Evolutionary conservation across 2,329 filamentous ascomycete genomes (phyloP).

Genomic region (Aspergillus sp.): DNA sequence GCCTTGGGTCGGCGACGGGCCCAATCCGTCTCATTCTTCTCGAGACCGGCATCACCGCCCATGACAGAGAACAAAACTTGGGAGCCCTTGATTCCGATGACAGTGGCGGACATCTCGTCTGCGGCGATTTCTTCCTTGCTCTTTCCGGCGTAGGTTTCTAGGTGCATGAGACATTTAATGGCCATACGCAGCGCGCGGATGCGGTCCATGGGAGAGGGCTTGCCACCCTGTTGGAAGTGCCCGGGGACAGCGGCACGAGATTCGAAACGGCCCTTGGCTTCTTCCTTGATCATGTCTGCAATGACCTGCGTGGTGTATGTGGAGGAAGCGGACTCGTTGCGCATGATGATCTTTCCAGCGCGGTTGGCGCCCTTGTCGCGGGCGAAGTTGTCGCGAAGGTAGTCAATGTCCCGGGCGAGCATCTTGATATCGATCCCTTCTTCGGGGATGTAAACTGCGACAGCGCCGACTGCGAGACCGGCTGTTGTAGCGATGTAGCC

Average conservation of each 20-base stretch:
- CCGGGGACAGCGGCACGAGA: slow-evolving; percentile 87
- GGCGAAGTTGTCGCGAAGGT: slow-evolving; percentile 81
- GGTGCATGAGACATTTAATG: slow-evolving; percentile 89
- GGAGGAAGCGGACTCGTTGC: slow-evolving; percentile 89
- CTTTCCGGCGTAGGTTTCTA: slow-evolving; percentile 73
- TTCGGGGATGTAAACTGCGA: slow-evolving; percentile 94
- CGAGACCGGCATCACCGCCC: slow-evolving; percentile 62
- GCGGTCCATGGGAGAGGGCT: slow-evolving; percentile 93
- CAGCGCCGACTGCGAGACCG: slow-evolving; percentile 85
- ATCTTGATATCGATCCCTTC: slow-evolving; percentile 93
- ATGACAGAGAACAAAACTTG: slow-evolving; percentile 85
- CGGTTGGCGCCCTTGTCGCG: slow-evolving; percentile 84
- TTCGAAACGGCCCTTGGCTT: slow-evolving; percentile 89
- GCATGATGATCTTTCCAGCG: slow-evolving; percentile 90
- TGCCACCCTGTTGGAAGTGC: slow-evolving; percentile 91
- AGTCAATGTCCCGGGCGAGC: slow-evolving; percentile 85
- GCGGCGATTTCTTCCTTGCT: slow-evolving; percentile 66
- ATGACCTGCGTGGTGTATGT: slow-evolving; percentile 93
- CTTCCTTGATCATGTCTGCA: slow-evolving; percentile 91
- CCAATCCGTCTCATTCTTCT: slow-evolving; percentile 90
- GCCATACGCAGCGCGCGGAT: slow-evolving; percentile 87
- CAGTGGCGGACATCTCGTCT: slow-evolving; percentile 71
- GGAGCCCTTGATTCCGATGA: slow-evolving; percentile 91
- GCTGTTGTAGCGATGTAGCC: slow-evolving; percentile 92
- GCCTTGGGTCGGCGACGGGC: slow-evolving; percentile 77